phyloP scores from a whole-genome alignment of 2,329 filamentous ascomycete genomes.

The Aspergillus ustus region DNA sequence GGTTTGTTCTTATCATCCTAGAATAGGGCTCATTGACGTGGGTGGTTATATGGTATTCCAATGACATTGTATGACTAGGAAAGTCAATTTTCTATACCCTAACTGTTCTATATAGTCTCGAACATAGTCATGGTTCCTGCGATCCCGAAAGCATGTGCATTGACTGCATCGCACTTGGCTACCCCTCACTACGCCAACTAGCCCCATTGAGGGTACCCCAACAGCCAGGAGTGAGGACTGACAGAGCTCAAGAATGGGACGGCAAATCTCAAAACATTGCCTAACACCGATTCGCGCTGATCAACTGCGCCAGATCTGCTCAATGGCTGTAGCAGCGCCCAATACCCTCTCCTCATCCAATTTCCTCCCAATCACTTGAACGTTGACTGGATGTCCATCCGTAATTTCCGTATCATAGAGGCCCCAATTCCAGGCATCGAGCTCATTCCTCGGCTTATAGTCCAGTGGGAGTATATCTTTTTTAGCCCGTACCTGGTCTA shows the following conservation, averaged over 20 bases:
- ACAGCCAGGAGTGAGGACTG: no score
- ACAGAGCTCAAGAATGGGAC: no score
- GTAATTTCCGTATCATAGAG: constrained; percentile 51
- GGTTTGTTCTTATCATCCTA: not conserved
- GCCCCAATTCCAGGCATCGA: constrained; percentile 58
- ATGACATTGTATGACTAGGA: not conserved
- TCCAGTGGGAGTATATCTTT: constrained; percentile 43
- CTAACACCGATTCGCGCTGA: not conserved
- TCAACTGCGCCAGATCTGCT: constrained; percentile 29
- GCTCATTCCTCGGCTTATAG: constrained; percentile 54
- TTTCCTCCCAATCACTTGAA: constrained; percentile 59
- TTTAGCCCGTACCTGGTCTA: constrained; percentile 51
- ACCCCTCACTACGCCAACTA: constrained; percentile 7
- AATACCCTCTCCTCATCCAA: constrained; percentile 62
- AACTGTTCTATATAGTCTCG: not conserved
- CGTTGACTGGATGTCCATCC: constrained; percentile 54
- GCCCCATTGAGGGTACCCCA: not conserved
- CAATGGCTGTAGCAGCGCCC: constrained; percentile 43
- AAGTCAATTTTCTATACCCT: not conserved
- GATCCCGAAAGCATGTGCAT: not conserved
- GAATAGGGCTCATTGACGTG: not conserved
- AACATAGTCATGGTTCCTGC: not conserved
- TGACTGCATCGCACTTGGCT: not conserved
- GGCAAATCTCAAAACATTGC: not conserved
- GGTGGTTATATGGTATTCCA: not conserved